Evolutionary conservation across 139 green algal genomes (phyloP).

Genomic region (Ettlia oleoabundans): DNA sequence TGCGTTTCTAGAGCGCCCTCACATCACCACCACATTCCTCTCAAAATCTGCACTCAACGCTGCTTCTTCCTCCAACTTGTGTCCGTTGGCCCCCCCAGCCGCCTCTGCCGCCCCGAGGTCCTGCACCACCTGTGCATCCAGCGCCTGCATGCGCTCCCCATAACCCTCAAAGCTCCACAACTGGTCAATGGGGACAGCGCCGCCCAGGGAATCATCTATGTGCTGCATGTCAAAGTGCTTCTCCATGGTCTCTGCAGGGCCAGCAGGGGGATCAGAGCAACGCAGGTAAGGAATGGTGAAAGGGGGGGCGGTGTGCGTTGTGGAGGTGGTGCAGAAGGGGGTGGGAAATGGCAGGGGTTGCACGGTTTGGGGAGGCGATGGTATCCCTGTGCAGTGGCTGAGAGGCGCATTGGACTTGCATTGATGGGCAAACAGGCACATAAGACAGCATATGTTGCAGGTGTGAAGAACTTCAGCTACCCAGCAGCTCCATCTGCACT

Average conservation of each 20-base stretch:
- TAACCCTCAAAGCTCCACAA: conserved; percentile 37
- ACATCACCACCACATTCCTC: neutral
- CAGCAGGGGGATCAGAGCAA: too few species aligned
- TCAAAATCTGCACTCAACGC: neutral
- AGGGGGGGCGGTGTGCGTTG: neutral
- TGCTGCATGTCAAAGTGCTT: conserved; percentile 40
- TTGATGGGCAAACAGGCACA: neutral
- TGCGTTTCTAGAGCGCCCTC: neutral
- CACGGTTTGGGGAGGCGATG: too few species aligned
- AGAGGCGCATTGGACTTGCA: neutral
- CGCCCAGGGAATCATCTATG: conserved; percentile 40
- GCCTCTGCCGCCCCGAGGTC: neutral
- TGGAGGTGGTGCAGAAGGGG: too few species aligned
- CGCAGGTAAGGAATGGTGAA: neutral
- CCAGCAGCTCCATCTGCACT: too few species aligned
- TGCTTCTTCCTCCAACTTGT: neutral
- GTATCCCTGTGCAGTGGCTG: too few species aligned
- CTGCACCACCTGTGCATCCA: conserved; percentile 11
- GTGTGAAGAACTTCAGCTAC: too few species aligned
- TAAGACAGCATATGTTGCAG: too few species aligned
- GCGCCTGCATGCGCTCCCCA: conserved; percentile 29
- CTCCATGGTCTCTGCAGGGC: conserved; percentile 25
- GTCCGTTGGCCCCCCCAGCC: neutral
- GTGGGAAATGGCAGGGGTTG: too few species aligned
- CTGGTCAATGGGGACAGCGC: conserved; percentile 18